phyloP scores from a whole-genome alignment of 495 filamentous ascomycete species.

The Hypoxylon crocopeplum region DNA sequence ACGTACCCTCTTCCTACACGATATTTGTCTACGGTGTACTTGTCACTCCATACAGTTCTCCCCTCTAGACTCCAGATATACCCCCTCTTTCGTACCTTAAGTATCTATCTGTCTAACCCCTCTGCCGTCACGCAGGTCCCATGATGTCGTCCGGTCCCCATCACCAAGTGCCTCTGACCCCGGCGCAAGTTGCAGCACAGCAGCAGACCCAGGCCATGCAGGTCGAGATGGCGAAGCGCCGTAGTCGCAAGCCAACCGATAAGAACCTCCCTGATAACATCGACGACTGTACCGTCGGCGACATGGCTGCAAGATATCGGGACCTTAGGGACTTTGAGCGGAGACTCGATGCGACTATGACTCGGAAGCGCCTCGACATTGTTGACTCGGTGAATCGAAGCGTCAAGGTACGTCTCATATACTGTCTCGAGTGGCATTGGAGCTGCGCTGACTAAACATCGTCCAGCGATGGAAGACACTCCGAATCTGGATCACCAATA shows the following conservation, averaged over 20 bases:
- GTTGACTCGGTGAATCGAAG: slow-evolving; percentile 81
- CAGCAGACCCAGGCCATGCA: slow-evolving; percentile 60
- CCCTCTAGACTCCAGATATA: not conserved
- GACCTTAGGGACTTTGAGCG: slow-evolving; percentile 86
- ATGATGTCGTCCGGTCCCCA: slow-evolving; percentile 64
- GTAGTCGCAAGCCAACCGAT: slow-evolving; percentile 88
- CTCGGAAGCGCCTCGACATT: slow-evolving; percentile 90
- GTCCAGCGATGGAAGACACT: slow-evolving; percentile 76
- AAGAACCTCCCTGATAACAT: slow-evolving; percentile 91
- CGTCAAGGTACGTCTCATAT: slow-evolving; percentile 62
- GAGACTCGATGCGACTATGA: slow-evolving; percentile 90
- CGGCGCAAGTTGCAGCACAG: slow-evolving; percentile 61
- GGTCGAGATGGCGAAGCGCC: slow-evolving; percentile 73
- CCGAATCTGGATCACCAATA: slow-evolving; percentile 95
- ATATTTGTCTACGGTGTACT: not conserved
- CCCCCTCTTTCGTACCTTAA: not conserved
- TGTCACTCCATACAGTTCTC: not conserved
- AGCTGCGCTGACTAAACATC: slow-evolving; percentile 10
- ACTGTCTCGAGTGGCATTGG: not conserved
- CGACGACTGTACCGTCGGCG: slow-evolving; percentile 78
- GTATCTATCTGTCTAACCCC: slow-evolving; percentile 33
- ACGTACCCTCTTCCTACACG: slow-evolving; percentile 13
- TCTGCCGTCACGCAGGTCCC: slow-evolving; percentile 53
- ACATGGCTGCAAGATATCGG: slow-evolving; percentile 82
- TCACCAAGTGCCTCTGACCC: slow-evolving; percentile 54